Evolutionary conservation across 345 rosid genomes (phyloP).

Genomic region (Passiflora organensis): DNA sequence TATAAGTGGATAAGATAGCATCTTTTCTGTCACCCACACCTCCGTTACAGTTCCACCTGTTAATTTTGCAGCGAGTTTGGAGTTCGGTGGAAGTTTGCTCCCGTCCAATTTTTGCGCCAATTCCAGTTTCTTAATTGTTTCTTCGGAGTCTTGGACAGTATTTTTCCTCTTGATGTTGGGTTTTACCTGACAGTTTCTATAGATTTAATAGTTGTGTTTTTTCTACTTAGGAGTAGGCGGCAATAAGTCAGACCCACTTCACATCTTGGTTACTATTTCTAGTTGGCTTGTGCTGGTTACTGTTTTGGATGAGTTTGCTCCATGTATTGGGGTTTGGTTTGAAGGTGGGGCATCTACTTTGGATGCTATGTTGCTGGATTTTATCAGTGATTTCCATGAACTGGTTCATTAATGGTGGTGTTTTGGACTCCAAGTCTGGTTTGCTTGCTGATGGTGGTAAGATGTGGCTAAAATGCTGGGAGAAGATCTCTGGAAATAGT

Average conservation of each 20-base stretch:
- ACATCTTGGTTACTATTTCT: constrained; percentile 20
- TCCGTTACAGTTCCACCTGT: constrained; percentile 21
- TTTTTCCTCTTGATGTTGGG: constrained; percentile 38
- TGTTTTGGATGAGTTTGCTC: constrained; percentile 71
- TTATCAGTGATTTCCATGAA: constrained; percentile 50
- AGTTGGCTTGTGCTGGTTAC: constrained; percentile 28
- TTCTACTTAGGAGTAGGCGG: constrained; percentile 24
- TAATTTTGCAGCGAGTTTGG: constrained; percentile 23
- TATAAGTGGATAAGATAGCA: constrained; percentile 41
- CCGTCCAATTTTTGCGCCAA: constrained; percentile 4
- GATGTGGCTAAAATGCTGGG: constrained; percentile 56
- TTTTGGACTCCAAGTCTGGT: constrained; percentile 42
- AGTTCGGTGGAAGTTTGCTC: constrained; percentile 13
- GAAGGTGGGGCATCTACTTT: constrained; percentile 73
- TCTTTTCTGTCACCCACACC: constrained; percentile 19
- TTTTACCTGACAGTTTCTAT: constrained; percentile 35
- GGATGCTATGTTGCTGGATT: constrained; percentile 86
- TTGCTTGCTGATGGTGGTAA: constrained; percentile 52
- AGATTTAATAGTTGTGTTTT: constrained; percentile 38
- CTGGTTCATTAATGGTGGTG: constrained; percentile 55
- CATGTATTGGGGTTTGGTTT: constrained; percentile 74
- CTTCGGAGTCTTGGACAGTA: constrained; percentile 15
- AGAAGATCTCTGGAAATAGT: constrained; percentile 38
- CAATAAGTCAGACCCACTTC: constrained; percentile 28
- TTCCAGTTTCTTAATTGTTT: constrained; percentile 18